Evolutionary conservation across 2,329 filamentous ascomycete genomes (phyloP), one percentile per base, ranked within the genome.

Genomic region (Fusarium sterilihyphosum): DNA sequence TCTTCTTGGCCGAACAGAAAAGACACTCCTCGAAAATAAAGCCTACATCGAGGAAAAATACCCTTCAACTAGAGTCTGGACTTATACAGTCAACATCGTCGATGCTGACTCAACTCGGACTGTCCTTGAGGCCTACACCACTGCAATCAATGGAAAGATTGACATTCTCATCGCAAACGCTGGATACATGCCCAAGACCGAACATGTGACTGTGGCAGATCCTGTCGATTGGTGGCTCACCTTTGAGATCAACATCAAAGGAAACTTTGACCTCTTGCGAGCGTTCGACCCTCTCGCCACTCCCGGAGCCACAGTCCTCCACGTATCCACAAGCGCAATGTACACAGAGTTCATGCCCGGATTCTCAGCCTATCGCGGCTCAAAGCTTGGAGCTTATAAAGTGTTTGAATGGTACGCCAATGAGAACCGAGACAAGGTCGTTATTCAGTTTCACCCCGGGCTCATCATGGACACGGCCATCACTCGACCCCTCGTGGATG

Each of bases 21-120:
- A 71, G 11, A 75, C 76, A 4, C 78, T 86, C 22, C 67, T 81
- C 4, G 67, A 75, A 8, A 82, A 78, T 13, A 81, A 77, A 5
- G 52, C 75, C 18, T 53, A 72, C 4, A 75, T 83, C 4, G 88
- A 76, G 22, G 29, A 88, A 53, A 87, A 88, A 0, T 86, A 90
- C 22, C 90, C 91, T 0, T 84, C 86, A 53, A 84, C 90, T 38
- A 91, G 82, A 64, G 78, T 83, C 29, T 69, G 70, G 41, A 83
- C 83, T 2, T 80, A 79, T 8, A 78, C 80, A 1, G 67, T 78
- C 8, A 77, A 81, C 13, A 77, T 87, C 17, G 77, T 81, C n/a
- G 75, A 79, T n/a, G 35, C 68, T 8, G 64, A 69, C 12, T 73
- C 75, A 14, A 72, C 71, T 2, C n/a, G 26, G 2, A 50, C 68